Base-by-base conservation (phyloP, 2,329 filamentous ascomycete species). In the Fusarium nisikadoi region DNA sequence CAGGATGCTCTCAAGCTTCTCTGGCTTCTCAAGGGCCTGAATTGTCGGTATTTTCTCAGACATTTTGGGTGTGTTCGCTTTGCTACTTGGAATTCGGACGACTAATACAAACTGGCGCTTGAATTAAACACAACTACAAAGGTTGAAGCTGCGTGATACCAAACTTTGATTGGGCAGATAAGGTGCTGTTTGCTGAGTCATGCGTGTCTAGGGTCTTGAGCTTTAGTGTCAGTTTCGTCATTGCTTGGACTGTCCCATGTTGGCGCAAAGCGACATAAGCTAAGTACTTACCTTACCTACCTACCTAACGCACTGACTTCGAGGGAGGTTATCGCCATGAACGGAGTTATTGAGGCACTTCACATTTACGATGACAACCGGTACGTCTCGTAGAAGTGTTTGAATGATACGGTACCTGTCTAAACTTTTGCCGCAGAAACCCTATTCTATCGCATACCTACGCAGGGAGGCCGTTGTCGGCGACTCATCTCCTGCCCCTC, bases 291-390 rank as follows among this genome's bases (percentile, higher is more conserved):
- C 23, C 23, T 25, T 29, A 46, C 27, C 3, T 57, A 56, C 49
- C 56, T 41, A 16, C 27, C 57, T 61, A 36, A 14, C 42, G n/a
- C 78, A 62, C 71, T 68, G 47, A n/a, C 49, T 53, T 53, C 19
- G 65, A 56, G 59, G 65, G 72, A 75, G 78, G 77, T 72, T 69
- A 70, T 79, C 81, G 91, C 83, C 81, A 95, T 95, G 93, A 93
- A 89, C 85, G 91, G 94, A 84, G 90, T 93, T 80, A 93, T 99
- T 80, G 95, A 98, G 86, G 96, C 95, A 80, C 87, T 99, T 79
- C 95, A 98, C 86, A 94, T 99, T 81, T 98, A 93, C 83, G 95
- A 98, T 89, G 95, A 98, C 86, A 91, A 95, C 84, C 94, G 95
- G 95, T 97, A 85, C 56, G 23, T 55, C 43, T 33, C 41, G 12